Percentiles rank a stretch among this genome's conserved stretches.
Conservation (phyloP, 768 basidiomycete species). For the Favolaschia claudopus region DNA sequence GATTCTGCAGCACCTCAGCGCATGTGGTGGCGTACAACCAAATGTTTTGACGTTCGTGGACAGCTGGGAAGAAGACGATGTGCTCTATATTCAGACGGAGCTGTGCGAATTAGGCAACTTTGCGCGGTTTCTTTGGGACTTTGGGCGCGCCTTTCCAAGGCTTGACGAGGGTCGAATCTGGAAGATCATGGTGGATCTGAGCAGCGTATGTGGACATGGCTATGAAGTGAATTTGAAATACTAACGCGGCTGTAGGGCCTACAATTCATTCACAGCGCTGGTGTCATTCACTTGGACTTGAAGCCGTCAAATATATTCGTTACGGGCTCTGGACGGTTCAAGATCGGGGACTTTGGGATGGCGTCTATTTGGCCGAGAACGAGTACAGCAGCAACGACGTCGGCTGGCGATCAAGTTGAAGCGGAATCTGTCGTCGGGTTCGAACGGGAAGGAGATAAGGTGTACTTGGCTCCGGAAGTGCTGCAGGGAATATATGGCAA, state of each 20-base stretch:
- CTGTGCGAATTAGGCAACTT: conserved; percentile 95
- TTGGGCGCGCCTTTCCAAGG: conserved; percentile 82
- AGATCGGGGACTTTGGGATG: conserved; percentile 99
- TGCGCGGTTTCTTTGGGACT: conserved; percentile 89
- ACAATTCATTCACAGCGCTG: conserved; percentile 86
- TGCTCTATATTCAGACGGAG: conserved; percentile 92
- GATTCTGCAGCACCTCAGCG: conserved; percentile 83
- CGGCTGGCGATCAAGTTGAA: conserved; percentile 37
- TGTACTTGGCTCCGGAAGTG: conserved; percentile 97
- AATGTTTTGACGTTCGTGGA: conserved; percentile 91
- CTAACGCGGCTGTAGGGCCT: conserved; percentile 66
- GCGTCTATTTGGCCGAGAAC: conserved; percentile 90
- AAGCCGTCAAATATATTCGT: conserved; percentile 98
- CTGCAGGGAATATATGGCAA: conserved; percentile 90
- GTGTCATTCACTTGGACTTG: conserved; percentile 93
- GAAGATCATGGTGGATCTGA: conserved; percentile 93
- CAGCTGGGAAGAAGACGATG: conserved; percentile 94
- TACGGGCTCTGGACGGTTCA: conserved; percentile 85
- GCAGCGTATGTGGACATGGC: conserved; percentile 69
- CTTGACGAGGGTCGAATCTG: conserved; percentile 94
- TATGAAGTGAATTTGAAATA: conserved; percentile 34
- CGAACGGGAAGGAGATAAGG: conserved; percentile 96
- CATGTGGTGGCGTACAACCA: conserved; percentile 61
- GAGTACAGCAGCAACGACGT: not conserved
- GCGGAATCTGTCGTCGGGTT: conserved; percentile 61